Conservation (phyloP, 768 basidiomycete genomes). For the Galerina marginata region DNA sequence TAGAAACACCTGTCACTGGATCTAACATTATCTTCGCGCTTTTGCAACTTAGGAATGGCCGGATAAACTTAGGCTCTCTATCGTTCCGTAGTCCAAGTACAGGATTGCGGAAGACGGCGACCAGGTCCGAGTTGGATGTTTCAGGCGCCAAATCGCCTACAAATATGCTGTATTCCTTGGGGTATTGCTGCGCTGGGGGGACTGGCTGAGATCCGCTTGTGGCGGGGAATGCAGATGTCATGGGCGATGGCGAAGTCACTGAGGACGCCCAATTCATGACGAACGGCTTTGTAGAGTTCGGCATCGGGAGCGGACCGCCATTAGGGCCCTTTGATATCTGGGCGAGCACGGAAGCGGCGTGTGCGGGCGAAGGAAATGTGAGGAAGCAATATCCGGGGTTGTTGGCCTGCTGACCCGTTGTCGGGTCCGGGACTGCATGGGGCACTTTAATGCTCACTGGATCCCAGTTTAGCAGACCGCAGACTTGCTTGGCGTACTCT, state of each 20-base stretch:
- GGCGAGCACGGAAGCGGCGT: constrained; percentile 72
- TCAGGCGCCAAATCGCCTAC: constrained; percentile 94
- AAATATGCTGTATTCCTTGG: constrained; percentile 92
- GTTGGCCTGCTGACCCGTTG: constrained; percentile 70
- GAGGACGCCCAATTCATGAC: constrained; percentile 77
- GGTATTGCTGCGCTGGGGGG: constrained; percentile 57
- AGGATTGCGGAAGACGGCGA: constrained; percentile 90
- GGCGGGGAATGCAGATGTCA: constrained; percentile 37
- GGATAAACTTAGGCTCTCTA: constrained; percentile 86
- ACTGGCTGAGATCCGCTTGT: constrained; percentile 28
- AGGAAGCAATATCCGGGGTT: constrained; percentile 91
- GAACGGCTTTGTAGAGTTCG: constrained; percentile 84
- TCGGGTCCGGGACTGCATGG: constrained; percentile 58
- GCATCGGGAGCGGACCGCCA: constrained; percentile 63
- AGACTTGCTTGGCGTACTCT: constrained; percentile 90
- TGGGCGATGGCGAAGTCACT: constrained; percentile 37
- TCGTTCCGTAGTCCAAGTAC: constrained; percentile 85
- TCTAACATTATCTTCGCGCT: constrained; percentile 96
- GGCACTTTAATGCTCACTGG: constrained; percentile 76
- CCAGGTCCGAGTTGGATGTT: constrained; percentile 94
- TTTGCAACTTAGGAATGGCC: constrained; percentile 90
- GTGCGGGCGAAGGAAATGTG: constrained; percentile 75
- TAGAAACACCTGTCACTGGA: constrained; percentile 85
- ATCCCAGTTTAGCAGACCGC: constrained; percentile 87
- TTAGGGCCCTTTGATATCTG: constrained; percentile 60